phyloP scores from a whole-genome alignment of 352 stramenopile species.

The Albugo candida region DNA sequence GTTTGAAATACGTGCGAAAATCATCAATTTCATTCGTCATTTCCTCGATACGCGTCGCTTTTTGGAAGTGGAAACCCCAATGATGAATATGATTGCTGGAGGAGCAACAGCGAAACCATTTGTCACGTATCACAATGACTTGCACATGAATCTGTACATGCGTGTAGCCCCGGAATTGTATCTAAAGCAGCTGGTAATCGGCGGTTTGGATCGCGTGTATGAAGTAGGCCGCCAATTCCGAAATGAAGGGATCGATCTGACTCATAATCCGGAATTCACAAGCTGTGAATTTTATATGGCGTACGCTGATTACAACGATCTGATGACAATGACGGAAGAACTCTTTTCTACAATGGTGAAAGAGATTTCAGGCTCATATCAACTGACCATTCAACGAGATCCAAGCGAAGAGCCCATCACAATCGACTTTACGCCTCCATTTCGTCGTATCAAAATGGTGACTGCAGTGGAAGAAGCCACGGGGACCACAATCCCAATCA shows the following conservation, averaged over 20 bases:
- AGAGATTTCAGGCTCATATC: slow-evolving; percentile 77
- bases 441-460: slow-evolving; percentile 90
- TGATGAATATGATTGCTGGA: slow-evolving; percentile 90
- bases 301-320: slow-evolving; percentile 96
- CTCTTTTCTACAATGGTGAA: slow-evolving; percentile 83
- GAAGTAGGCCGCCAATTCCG: slow-evolving; percentile 97
- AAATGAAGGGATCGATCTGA: slow-evolving; percentile 96
- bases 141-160: slow-evolving; percentile 93
- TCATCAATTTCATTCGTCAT: slow-evolving; percentile 86
- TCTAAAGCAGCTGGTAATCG: slow-evolving; percentile 95
- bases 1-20: slow-evolving; percentile 86
- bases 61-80: slow-evolving; percentile 96
- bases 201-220: slow-evolving; percentile 95
- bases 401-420: slow-evolving; percentile 39
- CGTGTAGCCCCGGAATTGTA: slow-evolving; percentile 96
- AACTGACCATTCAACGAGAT: slow-evolving; percentile 82
- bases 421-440: slow-evolving; percentile 90
- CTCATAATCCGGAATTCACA: slow-evolving; percentile 99
- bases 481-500: slow-evolving; percentile 44
- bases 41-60: slow-evolving; percentile 89
- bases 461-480: slow-evolving; percentile 47
- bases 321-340: slow-evolving; percentile 94
- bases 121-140: slow-evolving; percentile 92
- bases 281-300: slow-evolving; percentile 97
- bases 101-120: slow-evolving; percentile 95